Evolutionary conservation across 2,329 filamentous ascomycete species (phyloP), one percentile per base, ranked within the genome.

Genomic region (Cryphonectria naterciae): DNA sequence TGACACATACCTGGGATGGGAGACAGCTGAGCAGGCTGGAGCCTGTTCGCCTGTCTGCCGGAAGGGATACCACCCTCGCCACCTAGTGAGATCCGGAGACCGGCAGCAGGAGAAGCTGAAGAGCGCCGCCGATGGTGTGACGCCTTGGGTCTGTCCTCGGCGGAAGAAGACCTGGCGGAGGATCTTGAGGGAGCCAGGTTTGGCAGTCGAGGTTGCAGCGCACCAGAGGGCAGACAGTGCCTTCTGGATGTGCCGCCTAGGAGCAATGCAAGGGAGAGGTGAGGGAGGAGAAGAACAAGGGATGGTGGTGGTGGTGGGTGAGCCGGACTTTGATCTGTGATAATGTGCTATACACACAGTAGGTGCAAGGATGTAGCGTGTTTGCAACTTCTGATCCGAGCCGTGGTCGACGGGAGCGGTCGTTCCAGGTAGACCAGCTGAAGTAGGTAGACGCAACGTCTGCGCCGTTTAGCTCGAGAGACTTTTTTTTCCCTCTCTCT

Each of bases 1-100:
- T 19, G 15, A 19, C 28, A 84, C 85, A 78, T 87, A 86, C 87
- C 87, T 76, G 86, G 84, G 75, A 90, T 85, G 46, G 88, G 84
- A 72, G 87, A 85, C 68, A 89, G 82, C 72, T 77, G 77, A 71
- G 78, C 76, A 70, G 80, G 75, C 73, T 78, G 76, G 73, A 80
- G 80, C 79, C 80, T 39, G 35, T n/a, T 62, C 41, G 58, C 76
- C 76, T 82, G 79, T 74, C 81, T 79, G 75, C 80, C 81, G 77
- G 82, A 77, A 74, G 75, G 75, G 72, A 75, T 75, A 73, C 75
- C 75, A 73, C 72, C 65, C 72, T 78, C 75, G 76, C 75, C 75
- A 76, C 75, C 75, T 78, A 79, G 76, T 76, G 77, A 75, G 77
- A 81, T 75, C 74, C 75, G 73, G 75, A 79, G 73, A 75, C 76